Evolutionary conservation across 306 rosid species (phyloP).

Genomic region (Begonia fuchsioides): DNA sequence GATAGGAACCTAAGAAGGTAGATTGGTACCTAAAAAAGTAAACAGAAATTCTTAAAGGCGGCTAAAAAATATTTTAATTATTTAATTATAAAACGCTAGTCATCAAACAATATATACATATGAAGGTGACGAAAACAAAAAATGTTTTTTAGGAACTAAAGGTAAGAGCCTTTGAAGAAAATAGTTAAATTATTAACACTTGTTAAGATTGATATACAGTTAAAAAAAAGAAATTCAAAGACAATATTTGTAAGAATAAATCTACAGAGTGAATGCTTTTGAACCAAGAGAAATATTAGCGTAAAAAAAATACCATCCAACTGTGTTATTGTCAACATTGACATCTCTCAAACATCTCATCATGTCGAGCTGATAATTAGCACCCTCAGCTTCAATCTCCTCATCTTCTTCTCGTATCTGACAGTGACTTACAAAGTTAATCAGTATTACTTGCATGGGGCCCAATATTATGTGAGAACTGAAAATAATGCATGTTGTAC

Average conservation of each 20-base stretch:
- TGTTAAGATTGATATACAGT: too few species aligned
- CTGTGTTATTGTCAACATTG: constrained; percentile 93
- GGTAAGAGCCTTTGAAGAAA: too few species aligned
- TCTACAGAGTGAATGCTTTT: too few species aligned
- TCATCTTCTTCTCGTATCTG: constrained; percentile 92
- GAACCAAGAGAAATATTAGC: too few species aligned
- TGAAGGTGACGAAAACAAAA: too few species aligned
- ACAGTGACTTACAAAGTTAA: not conserved
- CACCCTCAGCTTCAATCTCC: constrained; percentile 96
- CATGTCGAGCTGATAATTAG: constrained; percentile 98
- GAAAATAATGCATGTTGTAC: constrained; percentile 17
- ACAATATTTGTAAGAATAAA: too few species aligned
- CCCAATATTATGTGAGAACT: not conserved
- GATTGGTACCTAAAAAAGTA: constrained; percentile 72
- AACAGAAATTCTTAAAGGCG: constrained; percentile 1
- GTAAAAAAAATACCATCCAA: constrained; percentile 57
- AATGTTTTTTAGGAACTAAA: too few species aligned
- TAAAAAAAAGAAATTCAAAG: too few species aligned
- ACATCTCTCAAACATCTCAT: constrained; percentile 99
- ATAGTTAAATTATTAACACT: too few species aligned
- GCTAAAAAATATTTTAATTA: too few species aligned
- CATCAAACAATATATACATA: too few species aligned
- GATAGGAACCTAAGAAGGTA: constrained; percentile 82
- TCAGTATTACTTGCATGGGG: not conserved
- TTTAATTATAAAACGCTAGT: too few species aligned